Evolutionary conservation across 495 filamentous ascomycete genomes (phyloP).

Genomic region (Penicillium cinerascens): DNA sequence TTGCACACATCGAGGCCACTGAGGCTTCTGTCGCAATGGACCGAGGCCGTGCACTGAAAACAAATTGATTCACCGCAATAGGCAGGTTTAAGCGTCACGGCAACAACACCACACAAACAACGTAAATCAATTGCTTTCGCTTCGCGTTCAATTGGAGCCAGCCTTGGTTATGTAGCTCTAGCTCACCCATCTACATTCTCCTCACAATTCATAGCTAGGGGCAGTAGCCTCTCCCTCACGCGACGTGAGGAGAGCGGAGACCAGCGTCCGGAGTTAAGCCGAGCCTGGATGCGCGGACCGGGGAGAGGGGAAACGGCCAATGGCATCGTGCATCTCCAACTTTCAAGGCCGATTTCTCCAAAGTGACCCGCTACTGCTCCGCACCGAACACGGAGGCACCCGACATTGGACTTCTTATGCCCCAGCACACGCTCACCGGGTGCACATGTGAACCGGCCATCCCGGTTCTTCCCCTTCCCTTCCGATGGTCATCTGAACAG

Average conservation of each 20-base stretch:
- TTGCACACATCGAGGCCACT: not conserved
- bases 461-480: conserved; percentile 18
- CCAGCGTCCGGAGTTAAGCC: conserved; percentile 16
- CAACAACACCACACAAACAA: not conserved
- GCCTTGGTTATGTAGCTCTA: not conserved
- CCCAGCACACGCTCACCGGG: not conserved
- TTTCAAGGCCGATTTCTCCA: not conserved
- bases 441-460: conserved; percentile 9
- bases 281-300: conserved; percentile 1
- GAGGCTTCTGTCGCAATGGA: not conserved
- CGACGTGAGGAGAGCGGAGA: conserved; percentile 15
- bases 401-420: conserved; percentile 1
- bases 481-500: conserved; percentile 3
- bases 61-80: not conserved
- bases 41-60: not conserved
- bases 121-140: not conserved
- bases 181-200: not conserved
- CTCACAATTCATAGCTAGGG: not conserved
- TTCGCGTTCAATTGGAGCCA: not conserved
- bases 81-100: conserved; percentile 11
- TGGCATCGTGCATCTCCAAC: conserved; percentile 8
- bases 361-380: conserved; percentile 17
- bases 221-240: not conserved
- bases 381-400: conserved; percentile 21
- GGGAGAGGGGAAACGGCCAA: not conserved